Base-by-base conservation (phyloP, 2,329 filamentous ascomycete species). In the Neoarthrinium moseri region DNA sequence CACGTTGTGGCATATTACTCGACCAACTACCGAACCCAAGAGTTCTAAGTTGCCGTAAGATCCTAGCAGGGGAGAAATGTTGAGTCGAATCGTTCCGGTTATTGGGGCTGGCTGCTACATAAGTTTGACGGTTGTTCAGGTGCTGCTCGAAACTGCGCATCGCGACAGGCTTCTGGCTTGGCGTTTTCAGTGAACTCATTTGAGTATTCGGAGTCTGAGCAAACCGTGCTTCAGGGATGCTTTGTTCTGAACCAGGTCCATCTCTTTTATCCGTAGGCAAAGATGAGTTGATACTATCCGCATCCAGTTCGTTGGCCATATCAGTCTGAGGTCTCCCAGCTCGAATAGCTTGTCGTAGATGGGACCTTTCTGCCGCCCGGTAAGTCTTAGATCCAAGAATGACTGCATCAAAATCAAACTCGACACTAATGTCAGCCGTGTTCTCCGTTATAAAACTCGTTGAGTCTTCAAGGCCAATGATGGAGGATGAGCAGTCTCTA, bases 171-270 rank as follows among this genome's bases (percentile, higher is more conserved):
- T 18, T 34, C 8, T 34, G 8, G n/a, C n/a, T 17, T 34, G 15
- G n/a, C 15, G 20, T n/a, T 34, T 34, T n/a, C 12, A 18, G 30
- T 17, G 30, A 17, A 34, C 20, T 34, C n/a, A 34, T 17, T 34
- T 34, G 30, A 8, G 30, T 6, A n/a, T n/a, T n/a, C n/a, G n/a
- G n/a, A n/a, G n/a, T n/a, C n/a, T 18, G 30, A 34, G 30, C 20
- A n/a, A 34, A 34, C 30, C 2, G 3, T n/a, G 20, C n/a, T 10
- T n/a, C 30, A n/a, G 3, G 7, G 15, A 49, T 5, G 51, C 48
- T 20, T 27, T 37, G 18, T 49, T 54, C 30, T 34, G 30, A 6
- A 17, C 20, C 20, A 8, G 15, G 30, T 17, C 7, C 20, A 2
- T 34, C 6, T 34, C 20, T 2, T 34, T 34, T 17, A 8, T 34